phyloP scores from a whole-genome alignment of 1,284 basidiomycete species.

The Fomitiporia mediterranea region DNA sequence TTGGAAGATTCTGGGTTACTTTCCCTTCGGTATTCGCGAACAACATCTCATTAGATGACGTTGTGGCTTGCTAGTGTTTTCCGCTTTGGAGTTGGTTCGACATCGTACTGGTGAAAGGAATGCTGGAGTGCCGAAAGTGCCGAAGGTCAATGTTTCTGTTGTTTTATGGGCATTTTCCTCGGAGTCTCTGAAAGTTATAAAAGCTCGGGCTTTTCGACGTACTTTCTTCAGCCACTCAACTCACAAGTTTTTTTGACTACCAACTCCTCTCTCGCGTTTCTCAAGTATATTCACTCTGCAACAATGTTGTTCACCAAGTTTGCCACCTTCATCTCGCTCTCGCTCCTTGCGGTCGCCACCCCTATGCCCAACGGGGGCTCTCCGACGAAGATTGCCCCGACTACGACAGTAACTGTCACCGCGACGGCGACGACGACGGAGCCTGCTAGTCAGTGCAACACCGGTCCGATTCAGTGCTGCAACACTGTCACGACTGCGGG shows the following conservation, averaged over 20 bases:
- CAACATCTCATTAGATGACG: background rate
- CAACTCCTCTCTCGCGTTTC: background rate
- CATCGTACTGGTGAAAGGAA: no score
- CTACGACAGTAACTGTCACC: conserved; percentile 3
- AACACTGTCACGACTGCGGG: conserved; percentile 1
- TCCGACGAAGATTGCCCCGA: background rate
- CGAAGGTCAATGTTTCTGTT: no score
- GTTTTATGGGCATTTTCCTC: no score
- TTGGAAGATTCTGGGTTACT: background rate
- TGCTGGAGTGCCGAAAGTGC: no score
- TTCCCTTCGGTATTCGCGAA: background rate
- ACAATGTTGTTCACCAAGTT: conserved; percentile 12
- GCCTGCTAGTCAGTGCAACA: conserved; percentile 23
- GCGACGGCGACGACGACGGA: conserved; percentile 8
- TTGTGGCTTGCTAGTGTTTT: no score
- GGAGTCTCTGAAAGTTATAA: no score
- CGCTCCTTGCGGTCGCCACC: conserved; percentile 18
- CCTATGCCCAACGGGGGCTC: background rate
- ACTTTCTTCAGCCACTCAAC: no score
- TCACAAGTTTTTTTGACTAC: background rate
- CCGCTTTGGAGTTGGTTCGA: no score
- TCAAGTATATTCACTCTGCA: background rate
- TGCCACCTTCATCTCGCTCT: conserved; percentile 2
- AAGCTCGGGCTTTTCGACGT: no score
- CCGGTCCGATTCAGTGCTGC: conserved; percentile 17